A percentile compares a stretch with the other conserved stretches of the same genome.
Conservation (phyloP, 2,329 filamentous ascomycete genomes). For the Neoscytalidium dimidiatum region DNA sequence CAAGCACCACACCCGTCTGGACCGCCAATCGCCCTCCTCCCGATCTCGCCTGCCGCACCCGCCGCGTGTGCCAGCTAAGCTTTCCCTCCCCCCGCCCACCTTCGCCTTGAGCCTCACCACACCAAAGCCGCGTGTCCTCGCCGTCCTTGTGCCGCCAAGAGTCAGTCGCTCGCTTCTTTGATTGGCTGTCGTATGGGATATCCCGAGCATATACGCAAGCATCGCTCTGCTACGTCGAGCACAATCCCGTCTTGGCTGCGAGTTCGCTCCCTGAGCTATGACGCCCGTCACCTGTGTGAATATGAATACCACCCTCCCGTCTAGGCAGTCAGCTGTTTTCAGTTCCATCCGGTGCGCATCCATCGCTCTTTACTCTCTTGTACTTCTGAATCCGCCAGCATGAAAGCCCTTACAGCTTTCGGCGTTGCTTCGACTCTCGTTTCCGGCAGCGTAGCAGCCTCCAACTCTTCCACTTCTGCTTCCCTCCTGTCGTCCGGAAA, state of each 20-base stretch:
- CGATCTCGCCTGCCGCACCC: neutral
- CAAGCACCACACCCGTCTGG: neutral
- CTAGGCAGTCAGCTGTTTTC: neutral
- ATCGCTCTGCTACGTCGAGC: neutral
- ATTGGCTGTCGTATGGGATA: slow-evolving; percentile 1
- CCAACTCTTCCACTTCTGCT: slow-evolving; percentile 2
- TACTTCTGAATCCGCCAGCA: neutral
- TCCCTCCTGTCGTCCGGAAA: slow-evolving; percentile 10
- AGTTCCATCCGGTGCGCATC: neutral
- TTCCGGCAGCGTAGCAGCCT: slow-evolving; percentile 4
- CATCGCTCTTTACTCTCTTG: neutral
- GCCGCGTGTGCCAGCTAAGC: neutral
- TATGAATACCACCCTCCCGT: neutral
- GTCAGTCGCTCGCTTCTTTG: neutral
- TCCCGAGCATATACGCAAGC: slow-evolving; percentile 2
- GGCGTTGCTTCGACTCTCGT: slow-evolving; percentile 15
- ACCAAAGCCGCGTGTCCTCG: neutral
- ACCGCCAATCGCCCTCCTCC: neutral
- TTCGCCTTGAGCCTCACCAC: neutral
- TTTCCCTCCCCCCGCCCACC: neutral
- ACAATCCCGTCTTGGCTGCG: neutral
- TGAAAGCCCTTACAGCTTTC: slow-evolving; percentile 15
- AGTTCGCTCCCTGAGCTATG: neutral
- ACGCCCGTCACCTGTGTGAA: neutral
- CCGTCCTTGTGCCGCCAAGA: neutral